Conservation (phyloP, 2,329 filamentous ascomycete species). For the Botrytis paeoniae region DNA sequence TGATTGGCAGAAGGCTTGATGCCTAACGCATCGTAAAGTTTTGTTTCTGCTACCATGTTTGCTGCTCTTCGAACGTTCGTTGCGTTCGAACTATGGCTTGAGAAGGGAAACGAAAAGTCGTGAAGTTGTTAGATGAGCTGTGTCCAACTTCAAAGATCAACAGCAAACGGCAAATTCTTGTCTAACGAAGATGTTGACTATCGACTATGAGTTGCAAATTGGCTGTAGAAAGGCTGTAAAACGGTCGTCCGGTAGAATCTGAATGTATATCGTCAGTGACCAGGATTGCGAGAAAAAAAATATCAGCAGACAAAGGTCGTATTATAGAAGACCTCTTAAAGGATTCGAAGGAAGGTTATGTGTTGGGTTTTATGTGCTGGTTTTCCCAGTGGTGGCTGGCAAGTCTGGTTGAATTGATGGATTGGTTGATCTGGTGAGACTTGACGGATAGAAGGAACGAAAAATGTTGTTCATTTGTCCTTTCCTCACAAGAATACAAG, state of each 20-base stretch:
- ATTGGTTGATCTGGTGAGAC: background rate
- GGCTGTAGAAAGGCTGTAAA: background rate
- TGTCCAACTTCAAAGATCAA: background rate
- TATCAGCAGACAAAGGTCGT: conserved; percentile 3
- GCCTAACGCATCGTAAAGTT: conserved; percentile 84
- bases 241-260: background rate
- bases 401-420: background rate
- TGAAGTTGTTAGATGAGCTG: background rate
- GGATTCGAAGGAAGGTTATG: background rate
- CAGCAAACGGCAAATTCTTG: background rate
- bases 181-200: background rate
- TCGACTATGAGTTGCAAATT: background rate
- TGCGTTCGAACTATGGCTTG: background rate
- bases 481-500: background rate
- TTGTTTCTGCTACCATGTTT: conserved; percentile 89
- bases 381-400: background rate
- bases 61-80: conserved; percentile 9
- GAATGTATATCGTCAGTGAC: conserved; percentile 13
- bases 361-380: background rate
- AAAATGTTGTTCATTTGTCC: background rate
- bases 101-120: background rate
- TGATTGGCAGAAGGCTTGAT: conserved; percentile 77
- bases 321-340: conserved; percentile 3
- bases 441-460: background rate
- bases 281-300: background rate